Evolutionary conservation across 2,329 filamentous ascomycete genomes (phyloP).

Genomic region (Dactylella cylindrospora): DNA sequence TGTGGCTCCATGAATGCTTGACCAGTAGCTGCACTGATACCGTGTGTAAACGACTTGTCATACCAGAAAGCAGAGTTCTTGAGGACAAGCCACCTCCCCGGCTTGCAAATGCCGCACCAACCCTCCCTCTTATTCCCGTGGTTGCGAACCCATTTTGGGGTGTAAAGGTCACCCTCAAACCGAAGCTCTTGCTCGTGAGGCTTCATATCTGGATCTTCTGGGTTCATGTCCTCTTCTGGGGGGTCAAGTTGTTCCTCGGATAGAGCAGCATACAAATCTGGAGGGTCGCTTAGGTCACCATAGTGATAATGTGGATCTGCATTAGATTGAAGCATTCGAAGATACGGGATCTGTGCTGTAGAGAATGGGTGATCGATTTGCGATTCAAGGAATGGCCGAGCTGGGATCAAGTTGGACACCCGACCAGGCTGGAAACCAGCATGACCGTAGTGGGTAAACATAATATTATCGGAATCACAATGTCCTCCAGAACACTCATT

Average conservation of each 20-base stretch:
- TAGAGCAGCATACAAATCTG: conserved; percentile 73
- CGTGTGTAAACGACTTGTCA: conserved; percentile 86
- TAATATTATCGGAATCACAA: conserved; percentile 21
- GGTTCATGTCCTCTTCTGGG: conserved; percentile 78
- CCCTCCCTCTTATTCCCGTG: conserved; percentile 85
- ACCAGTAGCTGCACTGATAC: conserved; percentile 79
- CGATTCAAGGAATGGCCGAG: conserved; percentile 27
- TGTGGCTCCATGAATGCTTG: conserved; percentile 75
- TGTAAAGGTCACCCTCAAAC: conserved; percentile 80
- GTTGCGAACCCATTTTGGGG: conserved; percentile 78
- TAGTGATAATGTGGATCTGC: conserved; percentile 73
- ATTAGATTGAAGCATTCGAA: conserved; percentile 73
- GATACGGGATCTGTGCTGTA: conserved; percentile 57
- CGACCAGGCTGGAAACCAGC: conserved; percentile 15
- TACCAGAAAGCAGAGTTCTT: conserved; percentile 95
- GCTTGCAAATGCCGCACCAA: conserved; percentile 87
- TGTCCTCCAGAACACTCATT: conserved; percentile 48
- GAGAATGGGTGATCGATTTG: conserved; percentile 55
- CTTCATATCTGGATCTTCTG: conserved; percentile 70
- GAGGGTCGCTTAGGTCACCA: conserved; percentile 71
- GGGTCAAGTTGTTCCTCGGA: conserved; percentile 72
- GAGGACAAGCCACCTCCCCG: conserved; percentile 79
- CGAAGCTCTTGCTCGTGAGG: conserved; percentile 77
- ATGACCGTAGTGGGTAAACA: conserved; percentile 29
- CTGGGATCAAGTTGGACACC: conserved; percentile 10